A percentile compares a stretch with the other conserved stretches of the same genome.
Conservation (phyloP, 78 protist genomes). For the Dictyostelium firmibasis region DNA sequence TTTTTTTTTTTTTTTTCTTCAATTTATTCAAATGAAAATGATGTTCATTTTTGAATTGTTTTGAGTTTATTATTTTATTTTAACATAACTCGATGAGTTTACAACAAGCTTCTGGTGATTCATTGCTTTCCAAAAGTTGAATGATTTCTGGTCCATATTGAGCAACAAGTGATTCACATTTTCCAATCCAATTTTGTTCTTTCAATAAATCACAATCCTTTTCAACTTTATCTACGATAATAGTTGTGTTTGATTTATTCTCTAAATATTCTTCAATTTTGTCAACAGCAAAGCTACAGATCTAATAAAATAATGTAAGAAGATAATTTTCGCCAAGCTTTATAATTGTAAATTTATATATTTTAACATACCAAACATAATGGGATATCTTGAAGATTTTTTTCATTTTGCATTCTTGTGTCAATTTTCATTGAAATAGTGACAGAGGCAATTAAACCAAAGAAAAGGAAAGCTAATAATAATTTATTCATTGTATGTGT, state of each 20-base stretch:
- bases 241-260: neutral
- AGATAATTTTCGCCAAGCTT: neutral
- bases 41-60: too few species aligned
- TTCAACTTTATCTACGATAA: neutral
- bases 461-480: neutral
- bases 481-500: neutral
- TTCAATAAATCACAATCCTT: neutral
- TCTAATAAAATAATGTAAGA: neutral
- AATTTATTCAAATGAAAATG: neutral
- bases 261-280: neutral
- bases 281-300: neutral
- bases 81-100: neutral
- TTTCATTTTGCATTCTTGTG: neutral
- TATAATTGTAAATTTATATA: neutral
- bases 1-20: neutral
- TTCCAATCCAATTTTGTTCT: neutral
- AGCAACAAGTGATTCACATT: neutral
- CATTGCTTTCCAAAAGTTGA: neutral
- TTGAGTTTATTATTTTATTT: neutral
- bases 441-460: neutral
- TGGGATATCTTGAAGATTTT: neutral
- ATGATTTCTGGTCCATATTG: constrained; percentile 13
- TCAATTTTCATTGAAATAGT: neutral
- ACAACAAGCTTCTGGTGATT: neutral
- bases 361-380: neutral